Percentiles rank a stretch among this genome's conserved stretches.
These are phyloP conservation scores for Fragaria iinumae DNA, from an alignment of 306 rosid species.

Conservation along the genomic window DNA sequence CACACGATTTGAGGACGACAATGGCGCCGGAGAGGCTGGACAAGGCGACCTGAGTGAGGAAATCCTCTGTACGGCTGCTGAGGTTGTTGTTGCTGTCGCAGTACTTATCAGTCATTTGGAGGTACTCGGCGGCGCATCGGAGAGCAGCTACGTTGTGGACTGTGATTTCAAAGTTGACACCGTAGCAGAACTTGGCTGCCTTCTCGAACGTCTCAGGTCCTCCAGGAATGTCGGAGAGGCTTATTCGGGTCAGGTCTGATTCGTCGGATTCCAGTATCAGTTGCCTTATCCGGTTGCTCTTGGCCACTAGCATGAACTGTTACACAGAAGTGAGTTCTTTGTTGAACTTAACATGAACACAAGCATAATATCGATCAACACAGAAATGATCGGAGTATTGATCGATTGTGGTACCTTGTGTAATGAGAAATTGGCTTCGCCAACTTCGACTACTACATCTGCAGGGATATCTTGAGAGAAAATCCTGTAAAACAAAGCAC, in stretches of 20 bases:
- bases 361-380: background rate
- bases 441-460: slow-evolving; percentile 63
- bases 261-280: slow-evolving; percentile 60
- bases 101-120: slow-evolving; percentile 72
- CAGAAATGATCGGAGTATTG: background rate
- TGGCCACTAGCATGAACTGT: slow-evolving; percentile 87
- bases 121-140: slow-evolving; percentile 77
- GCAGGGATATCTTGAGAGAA: slow-evolving; percentile 76
- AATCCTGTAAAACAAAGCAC: slow-evolving; percentile 46
- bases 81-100: slow-evolving; percentile 69
- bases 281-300: slow-evolving; percentile 79
- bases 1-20: slow-evolving; percentile 65
- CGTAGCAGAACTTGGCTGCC: slow-evolving; percentile 89
- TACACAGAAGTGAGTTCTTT: background rate
- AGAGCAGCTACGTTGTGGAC: slow-evolving; percentile 70
- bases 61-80: slow-evolving; percentile 65
- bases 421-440: slow-evolving; percentile 69
- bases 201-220: slow-evolving; percentile 83
- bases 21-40: slow-evolving; percentile 57
- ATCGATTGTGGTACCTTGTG: slow-evolving; percentile 59
- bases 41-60: slow-evolving; percentile 64
- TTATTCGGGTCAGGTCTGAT: slow-evolving; percentile 56
- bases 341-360: background rate
- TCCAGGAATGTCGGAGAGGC: slow-evolving; percentile 73
- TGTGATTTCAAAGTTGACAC: slow-evolving; percentile 86